Percentiles rank a stretch among this genome's conserved stretches.
phyloP scores from a whole-genome alignment of 1,284 basidiomycete species.

The Phellinidium pouzarii region DNA sequence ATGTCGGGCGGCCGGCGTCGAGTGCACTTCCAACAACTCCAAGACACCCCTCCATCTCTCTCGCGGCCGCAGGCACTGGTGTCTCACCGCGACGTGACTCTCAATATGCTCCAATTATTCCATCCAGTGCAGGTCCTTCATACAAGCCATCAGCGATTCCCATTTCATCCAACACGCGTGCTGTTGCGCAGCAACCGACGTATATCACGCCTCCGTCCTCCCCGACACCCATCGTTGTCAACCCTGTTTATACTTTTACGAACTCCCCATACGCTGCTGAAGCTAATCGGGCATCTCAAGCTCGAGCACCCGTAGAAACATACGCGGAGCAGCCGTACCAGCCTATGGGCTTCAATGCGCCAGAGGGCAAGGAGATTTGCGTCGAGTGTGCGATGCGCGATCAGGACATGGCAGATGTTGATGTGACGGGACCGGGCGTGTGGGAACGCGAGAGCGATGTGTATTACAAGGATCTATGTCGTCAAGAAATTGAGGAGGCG shows the following conservation, averaged over 20 bases:
- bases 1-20: neutral
- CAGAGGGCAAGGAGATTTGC: constrained; percentile 71
- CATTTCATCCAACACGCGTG: constrained; percentile 53
- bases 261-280: constrained; percentile 3
- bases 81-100: constrained; percentile 4
- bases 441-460: constrained; percentile 92
- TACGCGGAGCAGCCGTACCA: constrained; percentile 4
- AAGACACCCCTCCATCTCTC: constrained; percentile 10
- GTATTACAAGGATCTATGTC: constrained; percentile 72
- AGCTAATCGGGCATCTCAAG: constrained; percentile 36
- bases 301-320: neutral
- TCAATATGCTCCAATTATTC: constrained; percentile 8
- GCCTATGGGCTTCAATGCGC: neutral
- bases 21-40: neutral
- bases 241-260: constrained; percentile 44
- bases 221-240: constrained; percentile 41
- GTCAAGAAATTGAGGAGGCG: constrained; percentile 21
- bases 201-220: constrained; percentile 57
- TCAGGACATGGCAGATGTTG: constrained; percentile 95
- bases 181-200: constrained; percentile 66
- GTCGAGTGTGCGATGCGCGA: constrained; percentile 99
- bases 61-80: constrained; percentile 3
- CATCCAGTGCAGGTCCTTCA: constrained; percentile 8
- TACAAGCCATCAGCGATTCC: constrained; percentile 13
- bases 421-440: constrained; percentile 77